Conservation (phyloP, 192 early-diverging fungal genomes). For the Pecoramyces ruminantium region DNA sequence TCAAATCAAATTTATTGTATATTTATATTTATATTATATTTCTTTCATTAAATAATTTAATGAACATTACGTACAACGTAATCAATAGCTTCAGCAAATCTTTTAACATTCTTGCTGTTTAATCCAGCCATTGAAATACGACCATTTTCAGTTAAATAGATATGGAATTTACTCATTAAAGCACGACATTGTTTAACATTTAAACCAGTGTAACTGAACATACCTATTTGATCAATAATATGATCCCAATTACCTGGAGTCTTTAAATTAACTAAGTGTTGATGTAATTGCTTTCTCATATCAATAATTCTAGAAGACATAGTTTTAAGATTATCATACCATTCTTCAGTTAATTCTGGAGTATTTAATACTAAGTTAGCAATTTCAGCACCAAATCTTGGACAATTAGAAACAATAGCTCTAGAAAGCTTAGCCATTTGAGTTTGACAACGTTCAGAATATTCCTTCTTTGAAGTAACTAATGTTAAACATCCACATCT, state of each 20-base stretch:
- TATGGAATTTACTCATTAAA: slow-evolving; percentile 69
- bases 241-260: slow-evolving; percentile 95
- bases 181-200: slow-evolving; percentile 57
- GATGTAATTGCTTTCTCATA: slow-evolving; percentile 63
- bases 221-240: slow-evolving; percentile 89
- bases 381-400: slow-evolving; percentile 77
- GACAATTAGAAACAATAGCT: slow-evolving; percentile 76
- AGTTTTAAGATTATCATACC: slow-evolving; percentile 50
- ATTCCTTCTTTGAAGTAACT: slow-evolving; percentile 34
- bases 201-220: slow-evolving; percentile 95
- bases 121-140: slow-evolving; percentile 92
- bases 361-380: slow-evolving; percentile 72
- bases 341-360: slow-evolving; percentile 59
- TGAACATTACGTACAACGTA: slow-evolving; percentile 65
- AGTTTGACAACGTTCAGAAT: slow-evolving; percentile 40
- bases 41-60: neutral
- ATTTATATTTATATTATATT: neutral
- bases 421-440: slow-evolving; percentile 75
- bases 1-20: too few species aligned
- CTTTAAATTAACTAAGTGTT: slow-evolving; percentile 42
- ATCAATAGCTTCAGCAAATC: slow-evolving; percentile 81
- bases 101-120: slow-evolving; percentile 67
- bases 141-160: slow-evolving; percentile 89
- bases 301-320: slow-evolving; percentile 84
- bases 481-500: slow-evolving; percentile 72